Percentiles rank a stretch among this genome's conserved stretches.
Conservation (phyloP, 176 grass and related monocot genomes). For the Metroxylon sagu region DNA sequence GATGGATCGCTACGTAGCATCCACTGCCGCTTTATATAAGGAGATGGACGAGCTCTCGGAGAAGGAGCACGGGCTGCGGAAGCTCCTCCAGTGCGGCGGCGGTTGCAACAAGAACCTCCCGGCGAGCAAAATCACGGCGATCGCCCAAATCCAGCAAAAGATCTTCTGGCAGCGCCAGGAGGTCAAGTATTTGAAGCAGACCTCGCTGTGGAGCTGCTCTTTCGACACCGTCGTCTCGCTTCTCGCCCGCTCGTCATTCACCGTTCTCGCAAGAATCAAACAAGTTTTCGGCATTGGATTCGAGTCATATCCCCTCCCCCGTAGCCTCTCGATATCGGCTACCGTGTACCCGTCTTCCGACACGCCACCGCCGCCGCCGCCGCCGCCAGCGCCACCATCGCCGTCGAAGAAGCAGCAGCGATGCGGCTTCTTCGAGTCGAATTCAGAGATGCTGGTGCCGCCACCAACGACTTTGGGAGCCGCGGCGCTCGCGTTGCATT, state of each 20-base stretch:
- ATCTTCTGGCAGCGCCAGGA: conserved; percentile 73
- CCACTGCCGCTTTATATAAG: conserved; percentile 37
- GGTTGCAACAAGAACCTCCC: conserved; percentile 16
- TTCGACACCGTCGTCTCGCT: conserved; percentile 53
- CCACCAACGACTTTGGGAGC: conserved; percentile 53
- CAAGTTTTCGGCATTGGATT: conserved; percentile 42
- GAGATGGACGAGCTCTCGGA: conserved; percentile 67
- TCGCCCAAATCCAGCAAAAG: conserved; percentile 64
- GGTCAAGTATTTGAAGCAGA: conserved; percentile 70
- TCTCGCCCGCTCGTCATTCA: conserved; percentile 45
- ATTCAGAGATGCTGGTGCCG: conserved; percentile 30
- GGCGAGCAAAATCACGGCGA: conserved; percentile 49
- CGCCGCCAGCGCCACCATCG: conserved; percentile 23
- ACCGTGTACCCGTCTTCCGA: conserved; percentile 46
- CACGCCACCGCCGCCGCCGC: background rate
- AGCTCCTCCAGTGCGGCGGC: conserved; percentile 33
- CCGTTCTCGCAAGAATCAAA: conserved; percentile 59
- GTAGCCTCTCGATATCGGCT: conserved; percentile 45
- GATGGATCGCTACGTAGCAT: conserved; percentile 49
- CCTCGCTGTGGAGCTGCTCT: conserved; percentile 59
- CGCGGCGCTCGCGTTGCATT: conserved; percentile 53
- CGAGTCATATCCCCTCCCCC: conserved; percentile 20
- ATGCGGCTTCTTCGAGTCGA: conserved; percentile 33
- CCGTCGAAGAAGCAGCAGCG: conserved; percentile 7
- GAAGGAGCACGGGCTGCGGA: conserved; percentile 55